These are phyloP conservation scores for Laetiporus sulphureus DNA, from an alignment of 1,284 basidiomycete genomes.

Conservation along the genomic window DNA sequence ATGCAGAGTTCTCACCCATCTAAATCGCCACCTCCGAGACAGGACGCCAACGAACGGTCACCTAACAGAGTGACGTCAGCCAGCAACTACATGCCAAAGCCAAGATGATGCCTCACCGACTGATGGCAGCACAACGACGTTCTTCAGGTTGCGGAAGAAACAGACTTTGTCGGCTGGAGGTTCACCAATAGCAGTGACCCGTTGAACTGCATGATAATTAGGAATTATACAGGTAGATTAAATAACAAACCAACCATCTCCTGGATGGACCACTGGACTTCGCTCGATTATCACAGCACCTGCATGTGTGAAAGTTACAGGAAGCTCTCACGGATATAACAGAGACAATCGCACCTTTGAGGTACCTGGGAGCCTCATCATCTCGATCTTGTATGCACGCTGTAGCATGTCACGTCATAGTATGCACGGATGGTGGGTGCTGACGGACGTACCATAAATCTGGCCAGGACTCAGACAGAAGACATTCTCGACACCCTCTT, in stretches of 20 bases:
- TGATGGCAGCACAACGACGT: conserved; percentile 71
- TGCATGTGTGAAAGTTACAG: too few species aligned
- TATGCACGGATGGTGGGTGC: not conserved
- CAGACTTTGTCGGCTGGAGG: conserved; percentile 54
- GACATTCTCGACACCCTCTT: conserved; percentile 42
- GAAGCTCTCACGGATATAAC: too few species aligned
- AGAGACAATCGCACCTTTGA: too few species aligned
- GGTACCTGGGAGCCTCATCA: conserved; percentile 39
- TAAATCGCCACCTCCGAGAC: conserved; percentile 66
- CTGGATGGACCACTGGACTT: conserved; percentile 64
- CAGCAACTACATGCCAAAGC: not conserved
- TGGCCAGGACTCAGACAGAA: conserved; percentile 44
- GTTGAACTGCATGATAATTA: conserved; percentile 66
- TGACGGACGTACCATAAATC: conserved; percentile 47
- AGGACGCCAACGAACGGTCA: conserved; percentile 55
- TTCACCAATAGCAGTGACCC: conserved; percentile 63
- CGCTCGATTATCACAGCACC: conserved; percentile 50
- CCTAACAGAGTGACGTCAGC: conserved; percentile 35
- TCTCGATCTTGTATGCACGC: conserved; percentile 48
- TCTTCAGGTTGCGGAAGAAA: conserved; percentile 56
- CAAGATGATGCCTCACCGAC: conserved; percentile 34
- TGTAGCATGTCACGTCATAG: conserved; percentile 18
- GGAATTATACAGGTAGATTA: too few species aligned
- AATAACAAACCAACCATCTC: conserved; percentile 56
- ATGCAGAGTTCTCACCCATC: conserved; percentile 49